A percentile compares a stretch with the other conserved stretches of the same genome.
Conservation (phyloP, 257 asterid species). For the Penstemon davidsonii region DNA sequence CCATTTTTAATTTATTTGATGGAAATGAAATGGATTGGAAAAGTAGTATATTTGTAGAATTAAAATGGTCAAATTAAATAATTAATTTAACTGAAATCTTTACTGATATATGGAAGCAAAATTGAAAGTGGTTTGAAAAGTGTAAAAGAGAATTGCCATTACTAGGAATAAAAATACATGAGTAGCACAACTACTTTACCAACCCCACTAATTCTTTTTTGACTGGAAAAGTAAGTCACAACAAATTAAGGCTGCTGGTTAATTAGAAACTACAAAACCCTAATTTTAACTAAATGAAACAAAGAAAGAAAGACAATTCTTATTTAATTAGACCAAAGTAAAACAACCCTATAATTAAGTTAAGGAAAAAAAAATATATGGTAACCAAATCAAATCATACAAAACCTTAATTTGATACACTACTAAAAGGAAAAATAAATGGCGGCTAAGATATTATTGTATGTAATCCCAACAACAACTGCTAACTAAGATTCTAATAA, state of each 20-base stretch:
- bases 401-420: neutral
- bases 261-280: neutral
- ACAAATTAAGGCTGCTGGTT: constrained; percentile 19
- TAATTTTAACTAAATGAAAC: neutral
- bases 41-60: constrained; percentile 6
- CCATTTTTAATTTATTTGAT: constrained; percentile 32
- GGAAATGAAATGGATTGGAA: constrained; percentile 4
- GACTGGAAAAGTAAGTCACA: constrained; percentile 33
- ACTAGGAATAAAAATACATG: constrained; percentile 9
- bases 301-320: too few relatives aligned
- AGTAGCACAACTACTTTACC: constrained; percentile 21
- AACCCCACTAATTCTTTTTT: constrained; percentile 19
- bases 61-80: constrained; percentile 1
- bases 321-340: too few relatives aligned
- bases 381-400: neutral
- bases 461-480: neutral
- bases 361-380: neutral
- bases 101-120: constrained; percentile 25
- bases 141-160: constrained; percentile 22
- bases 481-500: neutral
- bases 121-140: constrained; percentile 35
- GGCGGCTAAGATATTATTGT: neutral
- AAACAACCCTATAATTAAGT: too few relatives aligned
- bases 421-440: neutral
- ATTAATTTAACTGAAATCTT: constrained; percentile 29